Evolutionary conservation across 148 eudicot genomes (phyloP), one percentile per base, ranked within the genome.

Genomic region (Dysphania ambrosioides): DNA sequence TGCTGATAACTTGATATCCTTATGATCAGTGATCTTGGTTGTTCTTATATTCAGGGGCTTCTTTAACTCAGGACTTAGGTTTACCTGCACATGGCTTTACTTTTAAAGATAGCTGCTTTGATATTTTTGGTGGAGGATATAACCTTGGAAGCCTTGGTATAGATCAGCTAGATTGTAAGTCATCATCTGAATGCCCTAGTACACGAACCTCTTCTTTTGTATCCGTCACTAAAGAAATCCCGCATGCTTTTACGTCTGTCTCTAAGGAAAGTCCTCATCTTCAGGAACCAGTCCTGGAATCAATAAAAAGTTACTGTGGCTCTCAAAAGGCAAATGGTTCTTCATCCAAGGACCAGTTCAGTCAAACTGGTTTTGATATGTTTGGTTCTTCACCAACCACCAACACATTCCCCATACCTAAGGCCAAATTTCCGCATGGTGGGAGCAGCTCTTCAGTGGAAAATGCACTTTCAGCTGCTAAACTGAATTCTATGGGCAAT

Each of bases 371-470:
- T 82, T 55, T 79, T 73, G 78, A 76, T 74, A 73, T 64, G 75
- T 78, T 59, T 80, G 87, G 79, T 55, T 72, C 78, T 68, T 51
- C 80, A 58, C 78, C 90, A 23, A 74, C 75, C 6, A 73, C 75
- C 35, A 86, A 70, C 71, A 68, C 90, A 51, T 80, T 86, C 40
- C 87, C 89, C 53, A 26, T 82, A 24, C 63, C 86, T 53, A 84
- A 78, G 74, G 83, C 75, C 77, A 83, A 84, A 79, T 79, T 83
- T 36, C 82, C 86, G 12, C 70, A 75, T 59, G 51, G 61, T 58
- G 83, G 72, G 29, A 75, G 73, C 70, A 70, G 42, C 58, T 60
- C 78, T 40, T 41, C 75, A 23, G 68, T 65, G 38, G 78, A 64
- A 58, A 67, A 41, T 75, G 53, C 72, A 69, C 66, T 56, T 68